Percentiles rank a stretch among this genome's conserved stretches.
phyloP scores from a whole-genome alignment of 306 rosid genomes.

The Neltuma alba region DNA sequence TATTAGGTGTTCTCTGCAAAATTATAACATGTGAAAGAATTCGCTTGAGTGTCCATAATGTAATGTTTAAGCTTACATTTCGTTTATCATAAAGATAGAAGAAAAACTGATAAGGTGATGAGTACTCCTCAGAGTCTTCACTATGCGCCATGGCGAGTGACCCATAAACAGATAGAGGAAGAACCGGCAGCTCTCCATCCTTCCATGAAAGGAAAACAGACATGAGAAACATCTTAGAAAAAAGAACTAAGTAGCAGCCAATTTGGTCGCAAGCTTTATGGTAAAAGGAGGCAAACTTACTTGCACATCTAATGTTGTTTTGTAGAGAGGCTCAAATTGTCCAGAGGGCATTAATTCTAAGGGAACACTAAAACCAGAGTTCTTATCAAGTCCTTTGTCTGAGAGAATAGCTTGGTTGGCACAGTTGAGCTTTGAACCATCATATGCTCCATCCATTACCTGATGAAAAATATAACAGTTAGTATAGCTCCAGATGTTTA shows the following conservation, averaged over 20 bases:
- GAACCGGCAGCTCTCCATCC: conserved; percentile 97
- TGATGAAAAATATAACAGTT: conserved; percentile 34
- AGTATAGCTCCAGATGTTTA: conserved; percentile 27
- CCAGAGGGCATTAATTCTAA: conserved; percentile 91
- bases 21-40: not conserved
- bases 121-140: conserved; percentile 84
- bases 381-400: conserved; percentile 59
- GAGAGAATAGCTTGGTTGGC: conserved; percentile 88
- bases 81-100: conserved; percentile 90
- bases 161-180: conserved; percentile 91
- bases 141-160: conserved; percentile 96
- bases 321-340: conserved; percentile 90
- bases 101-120: conserved; percentile 89
- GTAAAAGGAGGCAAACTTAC: conserved; percentile 40
- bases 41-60: not conserved
- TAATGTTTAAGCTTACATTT: conserved; percentile 53
- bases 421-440: conserved; percentile 67
- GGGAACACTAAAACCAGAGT: conserved; percentile 65
- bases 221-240: conserved; percentile 22
- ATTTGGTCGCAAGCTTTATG: conserved; percentile 16
- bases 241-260: not conserved
- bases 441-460: conserved; percentile 89
- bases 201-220: conserved; percentile 38
- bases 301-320: conserved; percentile 82
- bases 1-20: not conserved